Evolutionary conservation across 2,329 filamentous ascomycete species (phyloP).

Genomic region (Fusarium sp.): DNA sequence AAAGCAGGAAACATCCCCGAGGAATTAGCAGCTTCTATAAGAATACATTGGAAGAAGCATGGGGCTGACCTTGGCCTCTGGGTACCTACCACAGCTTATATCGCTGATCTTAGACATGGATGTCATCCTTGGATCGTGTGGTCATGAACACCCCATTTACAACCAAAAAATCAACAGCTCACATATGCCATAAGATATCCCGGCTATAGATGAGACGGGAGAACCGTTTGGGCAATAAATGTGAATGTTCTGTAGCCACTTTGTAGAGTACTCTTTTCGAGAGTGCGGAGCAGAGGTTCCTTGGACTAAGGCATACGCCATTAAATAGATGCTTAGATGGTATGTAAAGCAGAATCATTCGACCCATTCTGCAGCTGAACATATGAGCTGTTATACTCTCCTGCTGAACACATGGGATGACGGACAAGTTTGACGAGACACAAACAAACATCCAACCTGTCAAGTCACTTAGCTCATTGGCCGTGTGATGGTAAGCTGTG

Average conservation of each 20-base stretch:
- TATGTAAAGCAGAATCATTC: too few species aligned
- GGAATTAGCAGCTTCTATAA: not conserved
- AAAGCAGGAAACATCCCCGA: not conserved
- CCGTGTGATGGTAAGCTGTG: slow-evolving; percentile 6
- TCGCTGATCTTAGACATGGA: slow-evolving; percentile 31
- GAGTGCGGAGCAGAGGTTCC: too few species aligned
- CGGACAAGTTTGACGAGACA: not conserved
- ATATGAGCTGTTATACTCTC: not conserved
- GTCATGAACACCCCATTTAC: slow-evolving; percentile 11
- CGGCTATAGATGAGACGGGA: too few species aligned
- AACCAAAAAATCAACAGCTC: not conserved
- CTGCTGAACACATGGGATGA: not conserved
- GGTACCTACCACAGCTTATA: slow-evolving; percentile 13
- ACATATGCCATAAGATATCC: too few species aligned
- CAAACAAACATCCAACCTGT: not conserved
- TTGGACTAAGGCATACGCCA: too few species aligned
- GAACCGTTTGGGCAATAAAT: too few species aligned
- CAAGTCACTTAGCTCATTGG: slow-evolving; percentile 9
- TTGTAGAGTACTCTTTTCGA: too few species aligned
- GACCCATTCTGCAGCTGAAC: too few species aligned
- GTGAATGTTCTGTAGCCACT: too few species aligned
- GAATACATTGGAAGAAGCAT: slow-evolving; percentile 1
- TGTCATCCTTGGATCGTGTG: slow-evolving; percentile 23
- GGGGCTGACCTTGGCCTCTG: slow-evolving; percentile 13
- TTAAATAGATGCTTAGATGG: too few species aligned